Evolutionary conservation across 2,329 filamentous ascomycete species (phyloP).

Genomic region (Fusarium devonianum): DNA sequence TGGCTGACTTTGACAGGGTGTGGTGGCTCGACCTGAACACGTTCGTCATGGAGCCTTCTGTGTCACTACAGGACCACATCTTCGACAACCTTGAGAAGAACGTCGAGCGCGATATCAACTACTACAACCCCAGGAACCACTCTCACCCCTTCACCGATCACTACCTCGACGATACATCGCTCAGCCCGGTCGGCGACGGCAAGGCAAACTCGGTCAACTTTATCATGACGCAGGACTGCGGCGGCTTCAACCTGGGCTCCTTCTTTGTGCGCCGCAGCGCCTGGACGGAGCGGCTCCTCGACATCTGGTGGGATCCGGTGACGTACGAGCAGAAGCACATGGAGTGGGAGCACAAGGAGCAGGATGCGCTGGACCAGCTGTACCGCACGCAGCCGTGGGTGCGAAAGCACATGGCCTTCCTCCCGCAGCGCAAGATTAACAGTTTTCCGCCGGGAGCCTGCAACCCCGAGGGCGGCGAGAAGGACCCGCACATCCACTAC

Average conservation of each 20-base stretch:
- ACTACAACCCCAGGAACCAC: slow-evolving; percentile 95
- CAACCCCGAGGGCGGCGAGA: slow-evolving; percentile 68
- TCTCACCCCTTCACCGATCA: slow-evolving; percentile 77
- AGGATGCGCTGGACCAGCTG: slow-evolving; percentile 91
- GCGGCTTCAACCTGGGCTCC: slow-evolving; percentile 94
- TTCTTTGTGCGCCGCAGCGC: slow-evolving; percentile 88
- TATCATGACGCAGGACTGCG: slow-evolving; percentile 90
- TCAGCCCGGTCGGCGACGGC: slow-evolving; percentile 78
- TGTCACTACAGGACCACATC: slow-evolving; percentile 88
- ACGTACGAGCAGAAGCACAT: slow-evolving; percentile 98
- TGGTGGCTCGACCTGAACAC: slow-evolving; percentile 99
- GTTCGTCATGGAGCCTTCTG: slow-evolving; percentile 94
- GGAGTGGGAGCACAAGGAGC: slow-evolving; percentile 99
- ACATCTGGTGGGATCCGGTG: slow-evolving; percentile 98
- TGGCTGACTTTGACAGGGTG: slow-evolving; percentile 74
- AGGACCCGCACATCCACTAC: slow-evolving; percentile 85
- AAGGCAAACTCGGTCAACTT: slow-evolving; percentile 82
- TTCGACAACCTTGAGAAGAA: slow-evolving; percentile 79
- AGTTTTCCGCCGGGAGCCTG: slow-evolving; percentile 93
- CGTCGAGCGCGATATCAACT: slow-evolving; percentile 94
- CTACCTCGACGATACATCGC: slow-evolving; percentile 79
- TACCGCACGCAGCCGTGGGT: slow-evolving; percentile 94
- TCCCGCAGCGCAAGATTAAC: slow-evolving; percentile 92
- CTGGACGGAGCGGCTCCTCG: slow-evolving; percentile 90
- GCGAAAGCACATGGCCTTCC: slow-evolving; percentile 84